A percentile compares a stretch with the other conserved stretches of the same genome.
These are phyloP conservation scores for Candida pseudoviswanathii DNA, from an alignment of 1,139 yeast species.

Conservation along the genomic window DNA sequence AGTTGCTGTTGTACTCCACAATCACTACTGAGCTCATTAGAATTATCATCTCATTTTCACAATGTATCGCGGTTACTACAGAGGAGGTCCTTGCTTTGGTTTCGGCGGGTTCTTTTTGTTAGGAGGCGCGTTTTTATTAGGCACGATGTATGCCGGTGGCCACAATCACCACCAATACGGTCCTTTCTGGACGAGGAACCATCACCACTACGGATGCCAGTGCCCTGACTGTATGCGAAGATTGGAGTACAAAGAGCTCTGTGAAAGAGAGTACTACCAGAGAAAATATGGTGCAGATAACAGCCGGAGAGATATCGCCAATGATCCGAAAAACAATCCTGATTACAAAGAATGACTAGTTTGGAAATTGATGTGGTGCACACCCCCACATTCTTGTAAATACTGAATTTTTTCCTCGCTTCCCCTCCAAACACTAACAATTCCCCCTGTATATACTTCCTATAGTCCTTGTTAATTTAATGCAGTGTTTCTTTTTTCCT, in stretches of 20 bases:
- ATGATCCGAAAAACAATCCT: not conserved
- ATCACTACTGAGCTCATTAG: not conserved
- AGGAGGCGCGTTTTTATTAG: conserved; percentile 10
- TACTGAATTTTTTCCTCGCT: not conserved
- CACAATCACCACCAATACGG: not conserved
- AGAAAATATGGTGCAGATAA: conserved; percentile 5
- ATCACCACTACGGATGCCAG: conserved; percentile 9
- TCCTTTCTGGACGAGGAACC: not conserved
- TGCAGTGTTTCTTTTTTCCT: not conserved
- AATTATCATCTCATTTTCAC: not conserved
- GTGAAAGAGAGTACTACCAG: conserved; percentile 2
- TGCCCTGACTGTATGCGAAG: conserved; percentile 10
- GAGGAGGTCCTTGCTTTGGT: conserved; percentile 9
- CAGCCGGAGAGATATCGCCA: not conserved
- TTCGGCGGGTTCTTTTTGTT: conserved; percentile 10
- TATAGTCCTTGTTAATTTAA: not conserved
- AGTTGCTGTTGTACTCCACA: not conserved
- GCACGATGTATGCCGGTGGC: conserved; percentile 4
- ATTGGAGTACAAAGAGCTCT: not conserved
- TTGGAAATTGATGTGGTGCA: conserved; percentile 2
- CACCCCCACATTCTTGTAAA: not conserved
- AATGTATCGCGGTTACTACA: conserved; percentile 3
- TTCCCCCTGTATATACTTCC: not conserved
- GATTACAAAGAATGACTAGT: conserved; percentile 1
- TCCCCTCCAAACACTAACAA: not conserved